Evolutionary conservation across 164 flowering plant species (phyloP).

Genomic region (Chimonanthus salicifolius): DNA sequence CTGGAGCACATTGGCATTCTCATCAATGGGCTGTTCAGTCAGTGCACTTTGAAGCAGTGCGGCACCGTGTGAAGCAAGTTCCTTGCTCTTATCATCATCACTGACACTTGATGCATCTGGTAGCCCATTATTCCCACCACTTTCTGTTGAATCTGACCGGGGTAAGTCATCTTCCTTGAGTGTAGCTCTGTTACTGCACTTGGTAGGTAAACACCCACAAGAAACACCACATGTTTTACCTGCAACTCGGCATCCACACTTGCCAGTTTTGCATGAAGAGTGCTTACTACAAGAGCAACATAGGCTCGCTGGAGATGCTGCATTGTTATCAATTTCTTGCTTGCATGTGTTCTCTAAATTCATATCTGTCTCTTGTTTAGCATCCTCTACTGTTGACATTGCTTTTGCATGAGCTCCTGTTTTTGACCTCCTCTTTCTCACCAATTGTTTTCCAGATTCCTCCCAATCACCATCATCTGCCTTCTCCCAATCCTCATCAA

Average conservation of each 20-base stretch:
- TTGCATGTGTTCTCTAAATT: conserved; percentile 19
- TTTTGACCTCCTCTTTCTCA: conserved; percentile 36
- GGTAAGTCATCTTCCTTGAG: conserved; percentile 15
- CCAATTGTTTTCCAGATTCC: conserved; percentile 18
- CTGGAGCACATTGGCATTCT: conserved; percentile 28
- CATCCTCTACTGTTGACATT: conserved; percentile 1
- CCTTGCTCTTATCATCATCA: conserved; percentile 27
- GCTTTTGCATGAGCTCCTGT: conserved; percentile 13
- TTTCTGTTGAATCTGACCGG: conserved; percentile 15
- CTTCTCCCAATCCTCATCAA: conserved; percentile 28
- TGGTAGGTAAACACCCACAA: conserved; percentile 52
- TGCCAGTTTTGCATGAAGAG: conserved; percentile 65
- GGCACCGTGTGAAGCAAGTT: conserved; percentile 74
- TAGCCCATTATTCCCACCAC: conserved; percentile 9
- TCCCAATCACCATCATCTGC: conserved; percentile 41
- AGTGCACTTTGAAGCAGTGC: conserved; percentile 64
- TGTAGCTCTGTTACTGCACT: conserved; percentile 55
- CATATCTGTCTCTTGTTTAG: conserved; percentile 8
- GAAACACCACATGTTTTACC: conserved; percentile 42
- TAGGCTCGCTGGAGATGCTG: conserved; percentile 12
- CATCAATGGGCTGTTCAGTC: conserved; percentile 37
- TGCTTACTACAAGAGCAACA: conserved; percentile 65
- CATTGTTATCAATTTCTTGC: conserved; percentile 3
- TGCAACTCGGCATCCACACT: conserved; percentile 65
- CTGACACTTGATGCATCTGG: conserved; percentile 6